Conservation (phyloP, 225 moss, liverwort and hornwort species). For the Ulota crispa region DNA sequence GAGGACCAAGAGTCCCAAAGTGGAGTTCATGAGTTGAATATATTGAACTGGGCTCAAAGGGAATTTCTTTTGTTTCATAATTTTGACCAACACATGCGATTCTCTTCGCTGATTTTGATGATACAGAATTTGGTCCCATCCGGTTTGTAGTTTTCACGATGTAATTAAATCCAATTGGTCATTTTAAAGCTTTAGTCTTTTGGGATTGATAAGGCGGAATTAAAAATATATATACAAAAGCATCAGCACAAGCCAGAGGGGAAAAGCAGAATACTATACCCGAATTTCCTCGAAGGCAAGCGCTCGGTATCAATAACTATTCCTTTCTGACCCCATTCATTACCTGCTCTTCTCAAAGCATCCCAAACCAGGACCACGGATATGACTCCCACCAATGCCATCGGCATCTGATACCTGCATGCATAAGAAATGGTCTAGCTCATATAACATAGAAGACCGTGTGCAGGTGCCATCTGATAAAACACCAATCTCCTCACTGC, state of each 20-base stretch:
- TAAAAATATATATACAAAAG: not conserved
- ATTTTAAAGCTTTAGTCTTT: no score
- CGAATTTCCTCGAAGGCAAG: slow-evolving; percentile 68
- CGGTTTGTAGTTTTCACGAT: no score
- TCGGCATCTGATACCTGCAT: slow-evolving; percentile 89
- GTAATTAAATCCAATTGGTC: no score
- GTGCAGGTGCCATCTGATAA: slow-evolving; percentile 19
- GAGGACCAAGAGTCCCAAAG: no score
- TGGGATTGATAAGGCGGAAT: not conserved
- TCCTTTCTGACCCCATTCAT: slow-evolving; percentile 68
- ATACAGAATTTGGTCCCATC: no score
- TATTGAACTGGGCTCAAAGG: no score
- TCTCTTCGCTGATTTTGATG: no score
- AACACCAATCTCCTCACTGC: slow-evolving; percentile 2
- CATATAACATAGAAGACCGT: not conserved
- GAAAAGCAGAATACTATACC: slow-evolving; percentile 39
- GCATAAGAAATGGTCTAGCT: slow-evolving; percentile 1
- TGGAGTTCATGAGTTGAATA: no score
- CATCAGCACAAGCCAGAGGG: not conserved
- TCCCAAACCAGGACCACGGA: slow-evolving; percentile 83
- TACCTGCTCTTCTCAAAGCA: slow-evolving; percentile 74
- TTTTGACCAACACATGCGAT: no score
- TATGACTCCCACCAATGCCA: slow-evolving; percentile 75
- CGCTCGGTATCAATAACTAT: slow-evolving; percentile 63
- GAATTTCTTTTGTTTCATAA: no score